Evolutionary conservation across 2,329 filamentous ascomycete species (phyloP).

Genomic region (Albifimbria verrucaria): DNA sequence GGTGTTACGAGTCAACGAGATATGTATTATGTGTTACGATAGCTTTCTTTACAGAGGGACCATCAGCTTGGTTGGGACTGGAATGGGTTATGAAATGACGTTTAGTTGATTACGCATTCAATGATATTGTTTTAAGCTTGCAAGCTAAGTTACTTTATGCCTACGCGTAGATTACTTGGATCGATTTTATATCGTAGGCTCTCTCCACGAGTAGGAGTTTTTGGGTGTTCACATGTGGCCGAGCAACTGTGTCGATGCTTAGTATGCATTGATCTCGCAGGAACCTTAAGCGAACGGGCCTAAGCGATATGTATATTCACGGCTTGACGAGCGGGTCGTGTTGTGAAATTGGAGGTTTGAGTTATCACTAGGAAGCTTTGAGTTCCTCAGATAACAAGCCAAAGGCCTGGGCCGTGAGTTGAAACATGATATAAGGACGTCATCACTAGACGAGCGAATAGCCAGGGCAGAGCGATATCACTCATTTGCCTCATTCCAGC

Average conservation of each 20-base stretch:
- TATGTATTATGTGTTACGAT: conserved; percentile 5
- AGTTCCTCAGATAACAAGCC: neutral
- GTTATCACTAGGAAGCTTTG: neutral
- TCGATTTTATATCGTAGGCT: too few relatives aligned
- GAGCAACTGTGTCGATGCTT: too few relatives aligned
- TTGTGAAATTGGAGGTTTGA: neutral
- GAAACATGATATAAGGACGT: neutral
- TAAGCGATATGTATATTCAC: neutral
- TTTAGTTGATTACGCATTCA: neutral
- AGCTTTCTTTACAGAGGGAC: neutral
- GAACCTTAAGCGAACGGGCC: neutral
- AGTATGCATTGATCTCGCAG: too few relatives aligned
- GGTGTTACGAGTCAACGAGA: neutral
- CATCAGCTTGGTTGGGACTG: neutral
- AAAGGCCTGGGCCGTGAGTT: neutral
- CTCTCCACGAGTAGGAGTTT: too few relatives aligned
- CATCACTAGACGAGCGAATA: neutral
- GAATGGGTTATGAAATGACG: neutral
- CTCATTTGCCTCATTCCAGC: neutral
- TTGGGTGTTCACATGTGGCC: too few relatives aligned
- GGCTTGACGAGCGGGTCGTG: neutral
- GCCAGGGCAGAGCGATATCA: neutral
- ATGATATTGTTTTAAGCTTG: too few relatives aligned
- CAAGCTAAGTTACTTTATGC: too few relatives aligned
- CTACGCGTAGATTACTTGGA: too few relatives aligned